Percentiles rank a stretch among this genome's conserved stretches.
These are phyloP conservation scores for Voacanga thouarsii DNA, from an alignment of 257 asterid genomes.

Conservation along the genomic window DNA sequence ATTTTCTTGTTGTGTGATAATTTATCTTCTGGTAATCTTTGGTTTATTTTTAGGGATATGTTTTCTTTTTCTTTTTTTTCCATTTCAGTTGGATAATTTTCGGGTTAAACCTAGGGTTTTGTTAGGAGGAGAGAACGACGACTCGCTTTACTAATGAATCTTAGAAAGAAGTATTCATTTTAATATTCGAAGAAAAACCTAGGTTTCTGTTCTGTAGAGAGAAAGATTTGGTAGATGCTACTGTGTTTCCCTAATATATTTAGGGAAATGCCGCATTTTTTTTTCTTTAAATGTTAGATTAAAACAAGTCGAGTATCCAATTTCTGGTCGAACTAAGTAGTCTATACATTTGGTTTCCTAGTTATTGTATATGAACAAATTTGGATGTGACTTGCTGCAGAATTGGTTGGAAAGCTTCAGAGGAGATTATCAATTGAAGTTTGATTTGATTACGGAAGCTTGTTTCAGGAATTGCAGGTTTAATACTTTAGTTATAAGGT, in stretches of 20 bases:
- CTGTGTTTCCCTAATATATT: neutral
- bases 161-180: neutral
- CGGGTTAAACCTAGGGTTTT: conserved; percentile 9
- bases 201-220: neutral
- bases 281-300: neutral
- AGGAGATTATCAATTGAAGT: neutral
- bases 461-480: neutral
- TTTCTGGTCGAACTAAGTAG: neutral
- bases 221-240: neutral
- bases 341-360: neutral
- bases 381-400: neutral
- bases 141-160: neutral
- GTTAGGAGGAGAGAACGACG: neutral
- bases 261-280: no score
- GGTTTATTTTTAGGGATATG: neutral
- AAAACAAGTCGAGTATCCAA: neutral
- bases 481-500: conserved; percentile 51
- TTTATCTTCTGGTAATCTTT: neutral
- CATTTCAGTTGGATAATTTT: neutral
- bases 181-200: neutral
- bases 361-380: neutral
- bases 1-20: neutral
- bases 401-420: neutral
- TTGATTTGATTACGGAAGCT: neutral
- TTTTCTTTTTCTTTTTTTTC: no score